Conservation (phyloP, 2,329 filamentous ascomycete species). For the Lachnellula occidentalis region DNA sequence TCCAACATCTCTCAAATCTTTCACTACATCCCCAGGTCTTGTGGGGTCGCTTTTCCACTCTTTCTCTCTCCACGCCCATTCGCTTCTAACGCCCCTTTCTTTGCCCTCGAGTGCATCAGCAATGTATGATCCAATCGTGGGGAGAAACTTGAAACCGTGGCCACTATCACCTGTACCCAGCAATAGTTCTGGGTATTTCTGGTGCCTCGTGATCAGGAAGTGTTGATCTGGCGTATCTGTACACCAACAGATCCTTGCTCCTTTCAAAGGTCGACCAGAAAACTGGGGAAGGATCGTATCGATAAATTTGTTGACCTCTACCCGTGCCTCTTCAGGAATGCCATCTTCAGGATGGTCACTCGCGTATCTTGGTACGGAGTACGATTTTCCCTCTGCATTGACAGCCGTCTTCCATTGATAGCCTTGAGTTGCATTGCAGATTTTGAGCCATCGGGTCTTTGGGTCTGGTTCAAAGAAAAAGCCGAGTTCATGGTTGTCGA, state of each 20-base stretch:
- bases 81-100: conserved; percentile 3
- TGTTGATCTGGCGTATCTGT: conserved; percentile 41
- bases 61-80: conserved; percentile 6
- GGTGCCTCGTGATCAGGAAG: conserved; percentile 2
- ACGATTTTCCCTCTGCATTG: conserved; percentile 29
- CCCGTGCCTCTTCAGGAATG: conserved; percentile 40
- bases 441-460: conserved; percentile 42
- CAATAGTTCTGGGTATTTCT: conserved; percentile 30
- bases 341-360: conserved; percentile 30
- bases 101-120: conserved; percentile 7
- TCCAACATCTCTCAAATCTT: conserved; percentile 10
- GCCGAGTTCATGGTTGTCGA: conserved; percentile 45
- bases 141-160: conserved; percentile 41
- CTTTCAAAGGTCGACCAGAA: conserved; percentile 42
- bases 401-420: conserved; percentile 32
- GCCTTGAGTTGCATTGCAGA: conserved; percentile 41
- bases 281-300: conserved; percentile 41
- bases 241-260: conserved; percentile 47
- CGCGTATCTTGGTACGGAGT: conserved; percentile 35
- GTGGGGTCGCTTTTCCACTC: conserved; percentile 7
- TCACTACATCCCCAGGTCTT: conserved; percentile 10
- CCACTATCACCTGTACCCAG: conserved; percentile 39
- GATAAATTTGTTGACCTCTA: conserved; percentile 40
- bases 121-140: conserved; percentile 33
- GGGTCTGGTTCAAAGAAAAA: conserved; percentile 51